Base-by-base conservation (phyloP, 116 monocot genomes). In the Iris pallida region DNA sequence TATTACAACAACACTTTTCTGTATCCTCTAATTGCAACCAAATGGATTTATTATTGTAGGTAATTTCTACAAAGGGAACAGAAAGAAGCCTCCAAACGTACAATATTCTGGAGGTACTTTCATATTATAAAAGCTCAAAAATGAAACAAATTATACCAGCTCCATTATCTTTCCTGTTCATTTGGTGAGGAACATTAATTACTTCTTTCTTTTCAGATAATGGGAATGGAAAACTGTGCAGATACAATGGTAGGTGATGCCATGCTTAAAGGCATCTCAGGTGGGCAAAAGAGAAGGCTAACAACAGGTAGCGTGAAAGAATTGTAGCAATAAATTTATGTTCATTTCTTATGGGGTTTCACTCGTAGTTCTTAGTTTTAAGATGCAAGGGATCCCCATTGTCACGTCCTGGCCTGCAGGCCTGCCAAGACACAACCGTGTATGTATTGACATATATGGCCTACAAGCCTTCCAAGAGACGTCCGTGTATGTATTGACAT, bases 271-370 rank as follows among this genome's bases (percentile, higher is more conserved):
- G 82, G 82, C 46, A 78, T 82, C 20, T 82, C 82, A 5, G 82
- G 82, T 67, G 82, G 82, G 47, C 74, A 82, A 52, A 82, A 78
- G 82, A 82, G 74, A 66, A 73, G 82, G 71, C 58, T 82, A 59
- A 82, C 82, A 8, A 78, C 78, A 78, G 82, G 82, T 82, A n/a
- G n/a, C n/a, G n/a, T n/a, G n/a, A n/a, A n/a, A n/a, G n/a, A n/a
- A n/a, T n/a, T 64, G 18, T 13, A 63, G 3, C 63, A 41, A 6
- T 11, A 8, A 60, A n/a, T n/a, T n/a, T n/a, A n/a, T n/a, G n/a
- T n/a, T n/a, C n/a, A n/a, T n/a, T n/a, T n/a, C n/a, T n/a, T n/a
- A n/a, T n/a, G n/a, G n/a, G n/a, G n/a, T n/a, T n/a, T n/a, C n/a
- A n/a, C n/a, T n/a, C n/a, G n/a, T n/a, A n/a, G n/a, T n/a, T n/a